A percentile compares a stretch with the other conserved stretches of the same genome.
Evolutionary conservation across 352 stramenopile genomes (phyloP).

Genomic region (Phytophthora tubulina): DNA sequence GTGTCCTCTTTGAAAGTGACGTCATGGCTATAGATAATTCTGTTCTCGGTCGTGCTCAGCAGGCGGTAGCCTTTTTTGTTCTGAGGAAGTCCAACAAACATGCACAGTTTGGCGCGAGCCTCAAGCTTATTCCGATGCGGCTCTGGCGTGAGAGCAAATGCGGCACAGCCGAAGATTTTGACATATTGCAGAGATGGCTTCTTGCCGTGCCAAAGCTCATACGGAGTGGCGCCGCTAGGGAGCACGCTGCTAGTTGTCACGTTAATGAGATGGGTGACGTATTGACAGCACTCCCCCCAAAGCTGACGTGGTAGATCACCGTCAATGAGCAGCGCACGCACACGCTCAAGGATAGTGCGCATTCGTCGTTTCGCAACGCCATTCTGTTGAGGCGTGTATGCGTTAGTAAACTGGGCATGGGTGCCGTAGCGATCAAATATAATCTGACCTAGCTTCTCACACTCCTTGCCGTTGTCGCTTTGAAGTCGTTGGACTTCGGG

Average conservation of each 20-base stretch:
- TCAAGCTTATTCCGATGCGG: too few relatives aligned
- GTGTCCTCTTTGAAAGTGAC: too few relatives aligned
- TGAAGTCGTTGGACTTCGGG: neutral
- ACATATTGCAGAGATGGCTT: too few relatives aligned
- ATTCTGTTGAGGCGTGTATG: conserved; percentile 21
- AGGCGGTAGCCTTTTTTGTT: too few relatives aligned
- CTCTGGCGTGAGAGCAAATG: too few relatives aligned
- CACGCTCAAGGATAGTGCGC: conserved; percentile 26
- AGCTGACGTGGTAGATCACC: neutral
- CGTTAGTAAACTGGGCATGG: conserved; percentile 28
- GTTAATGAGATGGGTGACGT: conserved; percentile 7
- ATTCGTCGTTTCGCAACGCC: conserved; percentile 19
- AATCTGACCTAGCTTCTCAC: conserved; percentile 14
- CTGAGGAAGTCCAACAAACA: too few relatives aligned
- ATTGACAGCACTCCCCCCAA: neutral
- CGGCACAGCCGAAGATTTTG: too few relatives aligned
- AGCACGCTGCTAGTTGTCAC: neutral
- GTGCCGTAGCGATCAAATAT: conserved; percentile 22
- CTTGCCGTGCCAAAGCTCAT: too few relatives aligned
- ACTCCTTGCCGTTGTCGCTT: conserved; percentile 9
- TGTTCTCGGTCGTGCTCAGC: too few relatives aligned
- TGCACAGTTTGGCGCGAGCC: too few relatives aligned
- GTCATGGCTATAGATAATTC: too few relatives aligned
- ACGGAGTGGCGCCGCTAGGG: neutral
- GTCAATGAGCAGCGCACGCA: conserved; percentile 18